These are phyloP conservation scores for Cerioporus squamosus DNA, from an alignment of 1,284 basidiomycete genomes.

Conservation along the genomic window DNA sequence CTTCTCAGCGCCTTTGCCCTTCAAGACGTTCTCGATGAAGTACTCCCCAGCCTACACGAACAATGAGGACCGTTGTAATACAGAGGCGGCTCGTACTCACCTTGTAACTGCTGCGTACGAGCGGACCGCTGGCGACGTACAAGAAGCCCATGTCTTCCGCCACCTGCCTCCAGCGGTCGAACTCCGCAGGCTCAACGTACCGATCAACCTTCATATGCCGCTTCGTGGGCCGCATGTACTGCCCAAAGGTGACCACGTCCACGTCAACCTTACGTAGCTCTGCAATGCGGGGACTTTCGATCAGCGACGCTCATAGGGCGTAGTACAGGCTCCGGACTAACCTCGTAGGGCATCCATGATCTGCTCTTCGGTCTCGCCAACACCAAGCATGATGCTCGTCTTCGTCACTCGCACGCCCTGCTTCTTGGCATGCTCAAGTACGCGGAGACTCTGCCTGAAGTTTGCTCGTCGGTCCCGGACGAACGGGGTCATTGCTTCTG, in stretches of 20 bases:
- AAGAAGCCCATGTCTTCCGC: conserved; percentile 96
- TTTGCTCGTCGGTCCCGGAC: conserved; percentile 95
- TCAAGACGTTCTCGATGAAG: conserved; percentile 89
- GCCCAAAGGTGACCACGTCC: conserved; percentile 98
- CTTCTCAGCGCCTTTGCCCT: conserved; percentile 55
- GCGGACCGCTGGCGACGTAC: conserved; percentile 96
- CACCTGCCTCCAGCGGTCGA: conserved; percentile 87
- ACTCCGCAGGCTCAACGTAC: conserved; percentile 94
- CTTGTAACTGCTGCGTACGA: conserved; percentile 98
- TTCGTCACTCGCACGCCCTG: conserved; percentile 92
- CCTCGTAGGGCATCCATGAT: conserved; percentile 85
- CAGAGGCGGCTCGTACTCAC: conserved; percentile 43
- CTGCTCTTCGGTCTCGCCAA: conserved; percentile 91
- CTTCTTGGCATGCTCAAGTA: conserved; percentile 83
- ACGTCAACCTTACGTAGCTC: conserved; percentile 89
- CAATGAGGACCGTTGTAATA: not conserved
- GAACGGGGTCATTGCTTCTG: conserved; percentile 90
- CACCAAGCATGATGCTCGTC: conserved; percentile 98
- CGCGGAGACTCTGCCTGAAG: conserved; percentile 88
- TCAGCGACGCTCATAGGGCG: conserved; percentile 2
- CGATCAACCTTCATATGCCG: conserved; percentile 99
- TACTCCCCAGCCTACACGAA: conserved; percentile 81
- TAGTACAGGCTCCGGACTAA: conserved; percentile 37
- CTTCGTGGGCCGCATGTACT: conserved; percentile 99
- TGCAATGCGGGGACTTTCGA: conserved; percentile 34